Conservation (phyloP, 345 rosid species). For the Rhizophora apiculata region DNA sequence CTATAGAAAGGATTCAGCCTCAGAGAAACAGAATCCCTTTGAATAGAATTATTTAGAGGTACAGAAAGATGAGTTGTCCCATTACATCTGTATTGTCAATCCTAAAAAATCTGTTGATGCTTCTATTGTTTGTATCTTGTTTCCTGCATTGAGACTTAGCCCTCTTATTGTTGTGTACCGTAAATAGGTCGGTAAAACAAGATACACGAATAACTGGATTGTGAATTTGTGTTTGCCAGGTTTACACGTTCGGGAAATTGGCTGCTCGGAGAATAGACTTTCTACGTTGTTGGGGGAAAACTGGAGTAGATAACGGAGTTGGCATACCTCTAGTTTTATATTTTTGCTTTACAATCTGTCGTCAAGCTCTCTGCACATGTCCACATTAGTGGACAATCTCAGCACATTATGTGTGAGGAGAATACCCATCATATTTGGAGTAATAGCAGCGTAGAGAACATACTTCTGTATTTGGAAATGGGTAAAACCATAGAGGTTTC, state of each 20-base stretch:
- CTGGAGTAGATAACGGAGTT: not conserved
- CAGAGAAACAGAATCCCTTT: constrained; percentile 51
- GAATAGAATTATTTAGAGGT: constrained; percentile 44
- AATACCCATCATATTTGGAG: too few relatives aligned
- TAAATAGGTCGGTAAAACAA: not conserved
- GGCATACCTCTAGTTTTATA: not conserved
- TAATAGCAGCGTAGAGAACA: too few relatives aligned
- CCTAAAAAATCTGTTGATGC: not conserved
- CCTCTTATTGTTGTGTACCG: not conserved
- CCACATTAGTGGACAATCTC: not conserved
- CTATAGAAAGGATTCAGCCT: constrained; percentile 44
- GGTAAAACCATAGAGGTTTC: too few relatives aligned
- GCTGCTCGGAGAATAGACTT: not conserved
- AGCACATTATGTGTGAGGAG: not conserved
- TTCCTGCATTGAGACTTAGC: not conserved
- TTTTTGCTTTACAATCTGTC: not conserved
- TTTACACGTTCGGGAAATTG: not conserved
- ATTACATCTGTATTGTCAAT: too few relatives aligned
- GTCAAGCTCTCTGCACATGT: not conserved
- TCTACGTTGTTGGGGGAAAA: not conserved
- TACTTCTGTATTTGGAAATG: too few relatives aligned
- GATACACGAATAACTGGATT: not conserved
- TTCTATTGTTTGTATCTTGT: not conserved
- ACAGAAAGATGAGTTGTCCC: not conserved
- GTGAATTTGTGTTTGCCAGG: not conserved